These are phyloP conservation scores for Fraxinus greggii DNA, from an alignment of 305 asterid species.

Conservation along the genomic window DNA sequence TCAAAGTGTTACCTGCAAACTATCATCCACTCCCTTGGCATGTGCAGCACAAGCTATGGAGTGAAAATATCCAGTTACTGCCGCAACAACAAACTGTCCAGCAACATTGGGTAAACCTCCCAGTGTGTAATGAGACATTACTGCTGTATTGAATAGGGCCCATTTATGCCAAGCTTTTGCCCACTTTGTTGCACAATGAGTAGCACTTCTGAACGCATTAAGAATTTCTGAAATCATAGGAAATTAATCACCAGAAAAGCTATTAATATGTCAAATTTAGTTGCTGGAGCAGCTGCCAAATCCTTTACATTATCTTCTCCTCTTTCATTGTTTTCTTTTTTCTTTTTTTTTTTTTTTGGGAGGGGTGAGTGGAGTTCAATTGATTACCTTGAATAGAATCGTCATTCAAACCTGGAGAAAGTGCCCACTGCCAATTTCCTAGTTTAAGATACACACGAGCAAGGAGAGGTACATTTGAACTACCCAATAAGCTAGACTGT, in stretches of 20 bases:
- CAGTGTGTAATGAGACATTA: conserved; percentile 92
- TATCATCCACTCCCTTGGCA: conserved; percentile 97
- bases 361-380: neutral
- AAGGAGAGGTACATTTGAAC: conserved; percentile 69
- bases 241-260: conserved; percentile 23
- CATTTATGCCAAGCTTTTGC: conserved; percentile 98
- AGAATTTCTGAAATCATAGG: conserved; percentile 68
- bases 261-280: neutral
- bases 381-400: conserved; percentile 77
- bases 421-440: conserved; percentile 97
- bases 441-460: conserved; percentile 85
- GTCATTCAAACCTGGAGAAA: conserved; percentile 87
- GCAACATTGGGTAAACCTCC: conserved; percentile 68
- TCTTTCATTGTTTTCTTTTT: neutral
- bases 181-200: conserved; percentile 86
- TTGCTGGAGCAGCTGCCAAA: conserved; percentile 20
- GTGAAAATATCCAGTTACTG: conserved; percentile 97
- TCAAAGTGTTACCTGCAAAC: conserved; percentile 65
- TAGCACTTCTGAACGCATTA: conserved; percentile 76
- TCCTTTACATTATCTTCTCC: neutral
- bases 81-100: conserved; percentile 89
- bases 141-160: conserved; percentile 99
- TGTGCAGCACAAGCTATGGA: conserved; percentile 98
- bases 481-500: conserved; percentile 55
- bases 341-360: neutral